Conservation (phyloP, 768 basidiomycete species). For the Mycena latifolia region DNA sequence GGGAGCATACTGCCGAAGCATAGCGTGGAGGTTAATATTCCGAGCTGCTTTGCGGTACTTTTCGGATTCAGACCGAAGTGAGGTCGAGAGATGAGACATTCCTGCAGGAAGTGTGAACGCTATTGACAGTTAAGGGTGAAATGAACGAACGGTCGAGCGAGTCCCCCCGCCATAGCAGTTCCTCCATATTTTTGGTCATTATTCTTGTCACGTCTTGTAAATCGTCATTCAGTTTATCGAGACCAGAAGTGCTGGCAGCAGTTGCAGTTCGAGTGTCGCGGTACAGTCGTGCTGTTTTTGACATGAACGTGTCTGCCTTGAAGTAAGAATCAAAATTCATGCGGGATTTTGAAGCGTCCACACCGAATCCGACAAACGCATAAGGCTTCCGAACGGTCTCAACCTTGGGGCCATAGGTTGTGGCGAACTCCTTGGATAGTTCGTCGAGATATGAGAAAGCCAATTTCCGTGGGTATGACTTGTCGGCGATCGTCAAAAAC, state of each 20-base stretch:
- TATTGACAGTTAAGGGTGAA: neutral
- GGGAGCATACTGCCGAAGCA: slow-evolving; percentile 97
- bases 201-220: slow-evolving; percentile 98
- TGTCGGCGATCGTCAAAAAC: slow-evolving; percentile 95
- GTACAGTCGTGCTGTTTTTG: slow-evolving; percentile 95
- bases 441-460: slow-evolving; percentile 98
- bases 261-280: slow-evolving; percentile 91
- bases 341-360: slow-evolving; percentile 44
- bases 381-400: slow-evolving; percentile 96
- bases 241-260: slow-evolving; percentile 70
- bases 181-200: slow-evolving; percentile 99
- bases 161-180: slow-evolving; percentile 97
- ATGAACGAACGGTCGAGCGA: slow-evolving; percentile 88
- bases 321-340: slow-evolving; percentile 15
- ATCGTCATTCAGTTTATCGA: slow-evolving; percentile 95
- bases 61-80: slow-evolving; percentile 94
- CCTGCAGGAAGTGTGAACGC: slow-evolving; percentile 58
- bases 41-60: slow-evolving; percentile 96
- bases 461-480: slow-evolving; percentile 96
- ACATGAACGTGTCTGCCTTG: slow-evolving; percentile 94
- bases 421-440: slow-evolving; percentile 94
- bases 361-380: slow-evolving; percentile 98
- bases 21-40: slow-evolving; percentile 93
- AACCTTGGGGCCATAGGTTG: slow-evolving; percentile 93
- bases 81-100: slow-evolving; percentile 97